phyloP scores from a whole-genome alignment of 106 monocot species.

The Chionographis japonica region DNA sequence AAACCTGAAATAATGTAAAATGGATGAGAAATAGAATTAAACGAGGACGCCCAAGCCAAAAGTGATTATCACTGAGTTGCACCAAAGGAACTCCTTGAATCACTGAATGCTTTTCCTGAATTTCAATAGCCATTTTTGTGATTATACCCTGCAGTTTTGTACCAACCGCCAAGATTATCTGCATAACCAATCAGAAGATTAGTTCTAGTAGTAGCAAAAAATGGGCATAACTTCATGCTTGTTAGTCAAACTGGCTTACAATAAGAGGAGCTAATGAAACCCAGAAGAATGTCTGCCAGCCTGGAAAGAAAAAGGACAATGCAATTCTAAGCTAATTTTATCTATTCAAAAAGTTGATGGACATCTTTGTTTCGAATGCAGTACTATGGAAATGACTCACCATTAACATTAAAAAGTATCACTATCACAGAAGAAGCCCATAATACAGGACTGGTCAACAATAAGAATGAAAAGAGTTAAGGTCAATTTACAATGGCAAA shows the following conservation, averaged over 20 bases:
- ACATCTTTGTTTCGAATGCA: not conserved
- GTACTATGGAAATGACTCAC: constrained; percentile 23
- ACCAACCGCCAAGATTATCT: constrained; percentile 81
- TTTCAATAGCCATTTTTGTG: constrained; percentile 75
- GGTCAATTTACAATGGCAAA: not conserved
- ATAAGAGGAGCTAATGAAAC: constrained; percentile 53
- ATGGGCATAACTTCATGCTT: not conserved
- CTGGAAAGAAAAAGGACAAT: constrained; percentile 21
- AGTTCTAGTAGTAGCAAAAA: not conserved
- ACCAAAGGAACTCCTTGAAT: constrained; percentile 91
- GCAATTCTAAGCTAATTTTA: not conserved
- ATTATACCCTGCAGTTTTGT: constrained; percentile 91
- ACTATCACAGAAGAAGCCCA: constrained; percentile 67
- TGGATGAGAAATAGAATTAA: constrained; percentile 74
- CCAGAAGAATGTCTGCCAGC: constrained; percentile 66
- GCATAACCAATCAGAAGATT: constrained; percentile 6
- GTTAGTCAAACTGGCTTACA: constrained; percentile 31
- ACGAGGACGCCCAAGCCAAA: constrained; percentile 74
- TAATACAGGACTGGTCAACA: constrained; percentile 46
- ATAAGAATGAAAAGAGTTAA: constrained; percentile 9
- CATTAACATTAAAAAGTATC: constrained; percentile 68
- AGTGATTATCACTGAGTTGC: constrained; percentile 64
- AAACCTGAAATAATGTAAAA: constrained; percentile 81
- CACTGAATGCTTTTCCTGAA: constrained; percentile 63
- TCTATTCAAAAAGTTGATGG: not conserved